A percentile compares a stretch with the other conserved stretches of the same genome.
Evolutionary conservation across 768 basidiomycete genomes (phyloP).

Genomic region (Russula compacta): DNA sequence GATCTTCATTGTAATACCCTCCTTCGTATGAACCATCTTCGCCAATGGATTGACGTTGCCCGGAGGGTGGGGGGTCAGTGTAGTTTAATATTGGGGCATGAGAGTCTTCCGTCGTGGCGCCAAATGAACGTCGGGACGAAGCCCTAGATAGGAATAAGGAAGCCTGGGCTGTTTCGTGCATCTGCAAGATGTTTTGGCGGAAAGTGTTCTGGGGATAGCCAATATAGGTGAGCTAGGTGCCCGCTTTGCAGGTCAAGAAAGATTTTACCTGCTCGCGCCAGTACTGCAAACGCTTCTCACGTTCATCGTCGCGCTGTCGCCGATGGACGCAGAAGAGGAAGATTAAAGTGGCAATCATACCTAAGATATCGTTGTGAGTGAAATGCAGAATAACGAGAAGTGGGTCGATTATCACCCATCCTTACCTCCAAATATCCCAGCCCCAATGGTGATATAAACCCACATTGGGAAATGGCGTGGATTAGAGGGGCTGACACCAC

Average conservation of each 20-base stretch:
- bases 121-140: conserved; percentile 41
- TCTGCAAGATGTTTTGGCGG: conserved; percentile 71
- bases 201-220: conserved; percentile 48
- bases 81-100: conserved; percentile 44
- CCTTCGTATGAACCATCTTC: conserved; percentile 33
- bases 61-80: conserved; percentile 30
- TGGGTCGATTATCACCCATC: neutral
- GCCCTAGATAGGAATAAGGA: conserved; percentile 42
- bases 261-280: conserved; percentile 75
- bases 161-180: conserved; percentile 64
- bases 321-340: conserved; percentile 64
- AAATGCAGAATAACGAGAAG: no score
- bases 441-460: conserved; percentile 63
- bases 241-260: neutral
- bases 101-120: conserved; percentile 43
- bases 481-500: conserved; percentile 49
- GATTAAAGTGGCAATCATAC: conserved; percentile 63
- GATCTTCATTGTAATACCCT: conserved; percentile 39
- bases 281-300: conserved; percentile 79
- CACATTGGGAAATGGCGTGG: conserved; percentile 55
- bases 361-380: conserved; percentile 32
- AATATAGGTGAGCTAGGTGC: neutral
- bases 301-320: conserved; percentile 62
- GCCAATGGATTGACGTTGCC: conserved; percentile 45
- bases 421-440: conserved; percentile 68